Evolutionary conservation across 2,329 filamentous ascomycete genomes (phyloP).

Genomic region (Aquanectria penicillioides): DNA sequence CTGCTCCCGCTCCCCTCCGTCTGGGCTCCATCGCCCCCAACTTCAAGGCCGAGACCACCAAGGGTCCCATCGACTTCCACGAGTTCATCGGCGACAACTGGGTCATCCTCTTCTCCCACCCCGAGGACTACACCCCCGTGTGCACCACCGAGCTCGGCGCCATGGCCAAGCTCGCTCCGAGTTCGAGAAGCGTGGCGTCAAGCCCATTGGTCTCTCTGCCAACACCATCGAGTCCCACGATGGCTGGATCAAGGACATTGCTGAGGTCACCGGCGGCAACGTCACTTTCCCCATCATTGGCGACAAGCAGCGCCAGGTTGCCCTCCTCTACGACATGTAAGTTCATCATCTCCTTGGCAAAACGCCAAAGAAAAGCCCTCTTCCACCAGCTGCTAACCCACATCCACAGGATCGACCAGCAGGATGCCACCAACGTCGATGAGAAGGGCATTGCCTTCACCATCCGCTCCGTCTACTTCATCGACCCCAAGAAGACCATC

Average conservation of each 20-base stretch:
- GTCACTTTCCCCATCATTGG: slow-evolving; percentile 84
- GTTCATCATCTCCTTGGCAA: slow-evolving; percentile 34
- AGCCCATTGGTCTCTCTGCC: slow-evolving; percentile 90
- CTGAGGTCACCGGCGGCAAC: slow-evolving; percentile 77
- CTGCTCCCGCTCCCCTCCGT: slow-evolving; percentile 59
- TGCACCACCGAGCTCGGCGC: slow-evolving; percentile 96
- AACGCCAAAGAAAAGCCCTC: too few relatives aligned
- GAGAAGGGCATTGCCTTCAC: slow-evolving; percentile 88
- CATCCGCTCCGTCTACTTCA: slow-evolving; percentile 94
- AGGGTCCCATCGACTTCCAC: slow-evolving; percentile 83
- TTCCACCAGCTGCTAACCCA: slow-evolving; percentile 19
- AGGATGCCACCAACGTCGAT: slow-evolving; percentile 84
- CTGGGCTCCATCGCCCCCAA: slow-evolving; percentile 78
- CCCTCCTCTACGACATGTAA: slow-evolving; percentile 82
- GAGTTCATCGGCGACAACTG: slow-evolving; percentile 82
- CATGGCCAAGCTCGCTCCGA: slow-evolving; percentile 89
- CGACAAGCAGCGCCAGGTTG: slow-evolving; percentile 81
- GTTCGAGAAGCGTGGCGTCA: slow-evolving; percentile 86
- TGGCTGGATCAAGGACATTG: slow-evolving; percentile 90
- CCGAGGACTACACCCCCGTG: slow-evolving; percentile 91
- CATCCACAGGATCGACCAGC: slow-evolving; percentile 74
- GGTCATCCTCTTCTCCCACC: slow-evolving; percentile 87
- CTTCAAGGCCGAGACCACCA: slow-evolving; percentile 84
- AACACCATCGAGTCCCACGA: slow-evolving; percentile 87
- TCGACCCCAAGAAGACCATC: slow-evolving; percentile 94